Percentiles rank a stretch among this genome's conserved stretches.
These are phyloP conservation scores for Phyllosticta citribraziliensis DNA, from an alignment of 2,329 filamentous ascomycete species.

Conservation along the genomic window DNA sequence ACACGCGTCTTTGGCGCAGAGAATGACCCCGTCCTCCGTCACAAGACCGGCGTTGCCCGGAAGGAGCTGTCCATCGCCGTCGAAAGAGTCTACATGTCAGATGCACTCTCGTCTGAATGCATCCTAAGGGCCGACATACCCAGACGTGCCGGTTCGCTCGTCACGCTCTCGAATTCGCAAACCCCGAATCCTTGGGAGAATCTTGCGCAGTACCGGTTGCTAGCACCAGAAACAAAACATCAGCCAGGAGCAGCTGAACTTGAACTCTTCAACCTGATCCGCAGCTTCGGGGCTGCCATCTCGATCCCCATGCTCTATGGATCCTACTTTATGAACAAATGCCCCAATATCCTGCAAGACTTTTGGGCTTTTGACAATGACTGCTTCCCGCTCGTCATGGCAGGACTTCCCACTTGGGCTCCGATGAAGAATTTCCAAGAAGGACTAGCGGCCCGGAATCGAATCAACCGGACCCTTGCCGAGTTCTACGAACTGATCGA, in stretches of 20 bases:
- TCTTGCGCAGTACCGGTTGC: background rate
- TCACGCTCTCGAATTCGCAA: background rate
- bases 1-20: conserved; percentile 4
- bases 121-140: background rate
- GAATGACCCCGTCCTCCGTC: background rate
- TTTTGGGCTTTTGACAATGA: conserved; percentile 44
- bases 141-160: background rate
- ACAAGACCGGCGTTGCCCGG: background rate
- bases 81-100: conserved; percentile 3
- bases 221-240: background rate
- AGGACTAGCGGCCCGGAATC: conserved; percentile 33
- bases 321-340: conserved; percentile 41
- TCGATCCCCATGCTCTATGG: conserved; percentile 24
- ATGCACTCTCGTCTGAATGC: background rate
- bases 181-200: conserved; percentile 1
- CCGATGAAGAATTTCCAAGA: conserved; percentile 39
- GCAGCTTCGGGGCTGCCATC: conserved; percentile 10
- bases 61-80: conserved; percentile 4
- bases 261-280: conserved; percentile 9
- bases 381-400: conserved; percentile 37
- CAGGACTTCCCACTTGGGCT: conserved; percentile 44
- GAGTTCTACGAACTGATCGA: conserved; percentile 21
- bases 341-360: conserved; percentile 42
- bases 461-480: conserved; percentile 18
- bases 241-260: background rate